Evolutionary conservation across 2,329 filamentous ascomycete genomes (phyloP), one percentile per base, ranked within the genome.

Genomic region (Phoma sp.): DNA sequence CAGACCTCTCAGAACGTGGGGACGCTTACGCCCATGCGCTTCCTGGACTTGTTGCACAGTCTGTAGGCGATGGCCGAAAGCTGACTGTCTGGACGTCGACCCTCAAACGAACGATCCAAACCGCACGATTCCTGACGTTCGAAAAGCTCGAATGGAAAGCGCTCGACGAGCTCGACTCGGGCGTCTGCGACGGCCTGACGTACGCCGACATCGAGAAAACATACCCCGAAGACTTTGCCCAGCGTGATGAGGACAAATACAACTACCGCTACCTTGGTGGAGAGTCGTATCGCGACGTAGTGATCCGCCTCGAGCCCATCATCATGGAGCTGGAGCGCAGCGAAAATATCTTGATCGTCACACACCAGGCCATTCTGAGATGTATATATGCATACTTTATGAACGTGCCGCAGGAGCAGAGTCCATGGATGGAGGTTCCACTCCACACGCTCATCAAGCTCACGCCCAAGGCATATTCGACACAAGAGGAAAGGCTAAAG

Each of bases 321-420:
- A 99, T 99, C 78, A 99, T 99, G 95, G 95, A 99, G 75, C 83
- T 99, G 47, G 95, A 99, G 77, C 87, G 95, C 60, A 92, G 89
- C 65, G 95, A 98, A 76, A 96, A 99, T 72, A 96, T 99, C 64
- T 86, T 99, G 57, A 98, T 99, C 66, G 92, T 99, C 58, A 98
- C 95, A 3, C 95, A 99, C 75, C 95, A 99, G 78, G 95, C 95
- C 13, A 94, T 99, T 31, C 82, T 99, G 60, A 87, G 95, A 56
- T 99, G 95, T 81, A 96, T 99, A 69, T 99, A 98, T 73, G 92
- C 95, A 27, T 99, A 99, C 77, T 99, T 98, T 76, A 96, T 97
- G 90, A 96, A 98, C 70, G 92, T 95, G 69, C 89, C 92, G 50
- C 95, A 98, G 76, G 88, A 93, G 67, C 86, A 91, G 77, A 95